These are phyloP conservation scores for Syzygium malaccense DNA, from an alignment of 441 rosid genomes.

Conservation along the genomic window DNA sequence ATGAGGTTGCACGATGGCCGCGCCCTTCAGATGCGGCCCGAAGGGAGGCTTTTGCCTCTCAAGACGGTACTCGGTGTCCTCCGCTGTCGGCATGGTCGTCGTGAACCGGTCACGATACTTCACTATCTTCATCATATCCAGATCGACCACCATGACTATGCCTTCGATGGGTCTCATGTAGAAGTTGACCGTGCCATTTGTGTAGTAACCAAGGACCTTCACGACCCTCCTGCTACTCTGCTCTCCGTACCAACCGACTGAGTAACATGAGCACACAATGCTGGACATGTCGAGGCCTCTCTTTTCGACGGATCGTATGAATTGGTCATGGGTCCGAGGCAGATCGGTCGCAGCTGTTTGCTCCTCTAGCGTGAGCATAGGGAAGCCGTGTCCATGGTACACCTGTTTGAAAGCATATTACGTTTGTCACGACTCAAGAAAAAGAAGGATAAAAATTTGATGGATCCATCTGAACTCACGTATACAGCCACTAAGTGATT, in stretches of 20 bases:
- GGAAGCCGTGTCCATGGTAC: constrained; percentile 55
- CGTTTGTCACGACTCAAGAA: not conserved
- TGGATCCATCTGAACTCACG: not conserved
- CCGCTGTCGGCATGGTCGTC: constrained; percentile 44
- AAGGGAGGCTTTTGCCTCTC: not conserved
- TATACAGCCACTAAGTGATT: not conserved
- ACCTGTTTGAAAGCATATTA: not conserved
- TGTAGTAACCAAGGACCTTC: constrained; percentile 44
- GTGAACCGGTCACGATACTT: constrained; percentile 39
- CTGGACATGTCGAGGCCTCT: constrained; percentile 50
- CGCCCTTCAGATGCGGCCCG: not conserved
- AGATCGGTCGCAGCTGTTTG: constrained; percentile 41
- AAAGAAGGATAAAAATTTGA: not conserved
- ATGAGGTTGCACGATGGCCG: not conserved
- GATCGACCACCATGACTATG: constrained; percentile 45
- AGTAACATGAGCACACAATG: constrained; percentile 60
- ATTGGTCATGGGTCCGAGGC: constrained; percentile 38
- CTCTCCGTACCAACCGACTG: constrained; percentile 76
- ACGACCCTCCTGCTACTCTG: constrained; percentile 38
- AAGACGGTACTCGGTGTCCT: constrained; percentile 40
- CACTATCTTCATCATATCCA: constrained; percentile 56
- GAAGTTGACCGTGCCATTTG: constrained; percentile 57
- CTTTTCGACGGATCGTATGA: constrained; percentile 32
- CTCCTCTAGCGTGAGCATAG: constrained; percentile 51
- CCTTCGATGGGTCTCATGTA: constrained; percentile 82